Conservation (phyloP, 208 protist genomes). For the Leishmania lainsoni region DNA sequence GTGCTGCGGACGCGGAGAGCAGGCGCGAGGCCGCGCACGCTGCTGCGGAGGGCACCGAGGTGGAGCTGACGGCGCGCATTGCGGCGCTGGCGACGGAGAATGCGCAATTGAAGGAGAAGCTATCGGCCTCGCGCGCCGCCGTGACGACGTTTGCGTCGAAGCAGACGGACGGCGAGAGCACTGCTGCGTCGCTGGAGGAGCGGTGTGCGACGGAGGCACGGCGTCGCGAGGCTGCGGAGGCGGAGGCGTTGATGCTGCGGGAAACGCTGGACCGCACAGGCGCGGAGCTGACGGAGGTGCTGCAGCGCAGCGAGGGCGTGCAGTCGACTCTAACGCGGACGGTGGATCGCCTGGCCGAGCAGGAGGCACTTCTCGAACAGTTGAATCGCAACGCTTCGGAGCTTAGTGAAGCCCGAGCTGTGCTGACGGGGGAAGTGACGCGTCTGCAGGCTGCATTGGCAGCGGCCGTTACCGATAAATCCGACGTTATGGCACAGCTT, state of each 20-base stretch:
- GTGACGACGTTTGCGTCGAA: slow-evolving; percentile 11
- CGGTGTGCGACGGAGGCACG: slow-evolving; percentile 9
- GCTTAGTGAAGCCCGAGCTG: not conserved
- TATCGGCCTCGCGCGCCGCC: slow-evolving; percentile 13
- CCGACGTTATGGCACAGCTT: slow-evolving; percentile 8
- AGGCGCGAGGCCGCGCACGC: slow-evolving; percentile 10
- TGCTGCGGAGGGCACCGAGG: not conserved
- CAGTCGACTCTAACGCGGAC: slow-evolving; percentile 9
- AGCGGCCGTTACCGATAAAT: not conserved
- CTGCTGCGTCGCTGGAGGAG: not conserved
- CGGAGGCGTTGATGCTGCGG: not conserved
- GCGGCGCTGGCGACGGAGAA: slow-evolving; percentile 6
- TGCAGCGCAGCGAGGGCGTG: slow-evolving; percentile 18
- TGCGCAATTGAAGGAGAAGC: slow-evolving; percentile 20
- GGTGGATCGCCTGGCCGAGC: slow-evolving; percentile 5
- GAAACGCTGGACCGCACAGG: not conserved
- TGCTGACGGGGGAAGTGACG: slow-evolving; percentile 13
- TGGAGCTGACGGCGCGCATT: not conserved
- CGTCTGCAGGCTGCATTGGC: not conserved
- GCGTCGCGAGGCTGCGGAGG: slow-evolving; percentile 9
- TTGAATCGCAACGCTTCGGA: slow-evolving; percentile 19
- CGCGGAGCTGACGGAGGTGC: slow-evolving; percentile 12
- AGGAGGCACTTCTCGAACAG: slow-evolving; percentile 8
- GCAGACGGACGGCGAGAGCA: not conserved
- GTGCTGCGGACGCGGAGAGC: slow-evolving; percentile 1